Evolutionary conservation across 1,284 basidiomycete genomes (phyloP), one percentile per base, ranked within the genome.

Genomic region (Exsudoporus floridanus): DNA sequence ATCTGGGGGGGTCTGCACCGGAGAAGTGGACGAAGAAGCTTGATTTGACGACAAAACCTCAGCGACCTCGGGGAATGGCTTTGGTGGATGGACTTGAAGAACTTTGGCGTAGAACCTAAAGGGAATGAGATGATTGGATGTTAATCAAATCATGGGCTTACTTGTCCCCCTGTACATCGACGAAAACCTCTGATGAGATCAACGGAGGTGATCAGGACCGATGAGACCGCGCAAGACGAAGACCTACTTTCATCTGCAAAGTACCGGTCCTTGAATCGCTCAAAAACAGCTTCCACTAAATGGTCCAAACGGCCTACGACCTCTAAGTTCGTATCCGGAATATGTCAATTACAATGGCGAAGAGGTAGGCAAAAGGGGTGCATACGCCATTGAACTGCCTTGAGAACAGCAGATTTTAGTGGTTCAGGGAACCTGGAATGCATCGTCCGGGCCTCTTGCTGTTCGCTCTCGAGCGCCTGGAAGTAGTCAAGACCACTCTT

Each of bases 381-480:
- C 94, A 63, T 71, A 96, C 94, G 92, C 84, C 94, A 98, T 79
- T 99, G 96, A 52, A 96, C 94, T 18, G 92, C 86, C 63, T 82
- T 86, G 58, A 99, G 84, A 43, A 99, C 88, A 27, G 93, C 88
- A 56, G 86, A 84, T 73, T 98, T 98, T 64, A 99, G 85, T 56
- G 88, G 86, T 67, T 92, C 89, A 4, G 96, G 93, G 73, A 99
- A 98, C 61, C 92, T 81, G 37, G 88, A 81, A 67, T 98, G 93
- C 68, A 98, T 82, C 33, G 88, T 90, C 49, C 84, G 81, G 31
- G 92, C 90, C 72, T 98, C 94, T 64, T 88, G 84, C 55, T 83
- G 84, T 73, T 99, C 96, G 60, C 91, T 95, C 64, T 92, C 85
- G 46, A 94, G 77, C 8, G 97, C 97, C 66, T 94, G 85, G 70